Conservation (phyloP, 768 basidiomycete species). For the Auriscalpium vulgare region DNA sequence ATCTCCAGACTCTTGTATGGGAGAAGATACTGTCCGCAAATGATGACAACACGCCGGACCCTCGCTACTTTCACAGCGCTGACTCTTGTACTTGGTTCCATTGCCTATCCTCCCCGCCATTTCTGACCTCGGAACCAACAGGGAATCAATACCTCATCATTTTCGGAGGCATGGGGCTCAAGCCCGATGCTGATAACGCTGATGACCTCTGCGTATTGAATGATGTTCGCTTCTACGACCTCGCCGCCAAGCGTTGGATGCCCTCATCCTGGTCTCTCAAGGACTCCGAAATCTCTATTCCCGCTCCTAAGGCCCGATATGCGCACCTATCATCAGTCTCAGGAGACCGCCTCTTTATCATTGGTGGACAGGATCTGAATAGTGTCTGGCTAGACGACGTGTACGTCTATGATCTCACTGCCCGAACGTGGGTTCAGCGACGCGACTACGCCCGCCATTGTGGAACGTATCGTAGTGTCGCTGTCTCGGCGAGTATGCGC, state of each 20-base stretch:
- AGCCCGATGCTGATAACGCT: constrained; percentile 57
- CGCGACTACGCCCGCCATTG: constrained; percentile 87
- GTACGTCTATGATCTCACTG: constrained; percentile 75
- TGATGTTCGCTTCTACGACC: constrained; percentile 87
- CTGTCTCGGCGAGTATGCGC: constrained; percentile 61
- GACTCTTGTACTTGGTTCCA: constrained; percentile 56
- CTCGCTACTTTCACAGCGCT: constrained; percentile 93
- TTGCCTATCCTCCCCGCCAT: not conserved
- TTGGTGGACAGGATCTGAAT: constrained; percentile 91
- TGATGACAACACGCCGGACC: constrained; percentile 66
- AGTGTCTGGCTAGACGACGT: constrained; percentile 94
- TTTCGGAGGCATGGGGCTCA: constrained; percentile 92
- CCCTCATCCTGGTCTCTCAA: constrained; percentile 33
- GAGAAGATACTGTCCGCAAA: constrained; percentile 49
- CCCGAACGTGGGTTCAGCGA: constrained; percentile 69
- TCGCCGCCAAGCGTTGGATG: constrained; percentile 64
- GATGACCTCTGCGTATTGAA: constrained; percentile 88
- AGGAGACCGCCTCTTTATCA: constrained; percentile 77
- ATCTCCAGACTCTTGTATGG: constrained; percentile 79
- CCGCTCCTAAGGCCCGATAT: constrained; percentile 80
- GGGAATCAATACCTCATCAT: constrained; percentile 89
- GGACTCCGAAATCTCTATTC: constrained; percentile 29
- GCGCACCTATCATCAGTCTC: constrained; percentile 90
- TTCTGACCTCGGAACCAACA: constrained; percentile 21
- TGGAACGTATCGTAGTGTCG: constrained; percentile 92